Base-by-base conservation (phyloP, 2,329 filamentous ascomycete species). In the Hortaea werneckii region DNA sequence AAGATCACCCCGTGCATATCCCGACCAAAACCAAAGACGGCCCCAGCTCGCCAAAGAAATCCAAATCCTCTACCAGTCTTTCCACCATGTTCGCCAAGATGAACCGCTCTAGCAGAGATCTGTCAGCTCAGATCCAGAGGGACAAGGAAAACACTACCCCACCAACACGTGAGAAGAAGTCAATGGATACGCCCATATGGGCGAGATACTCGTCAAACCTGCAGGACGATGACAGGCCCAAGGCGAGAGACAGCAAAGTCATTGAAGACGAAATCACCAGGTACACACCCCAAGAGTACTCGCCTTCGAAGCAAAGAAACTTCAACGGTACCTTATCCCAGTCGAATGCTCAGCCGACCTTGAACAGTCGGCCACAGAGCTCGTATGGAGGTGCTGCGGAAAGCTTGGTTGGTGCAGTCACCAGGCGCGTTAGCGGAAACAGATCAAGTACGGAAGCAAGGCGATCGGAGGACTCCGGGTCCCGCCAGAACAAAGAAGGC, bases 141-240 rank as follows among this genome's bases (percentile, higher is more conserved):
- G 82, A 90, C 63, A 94, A 94, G 66, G 88, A 95, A 65, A 95
- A 95, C 62, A 76, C 75, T 44, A 82, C 77, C 29, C 86, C 85
- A 3, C 69, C 73, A 1, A 67, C 70, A 47, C 71, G 70, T 4
- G 61, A 69, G 9, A 58, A 65, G 6, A 61, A 64, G 11, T 66
- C 69, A 37, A 66, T 69, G 42, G 72, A 77, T 12, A 80, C 84
- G 1, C 87, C 89, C 26, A 88, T 90, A 46, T 95, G 86, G 73
- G 79, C 85, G 10, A 83, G 92, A 58, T 92, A 90, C 61, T 67
- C 74, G 46, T 51, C 10, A 37, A 45, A n/a, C 48, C 11, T 29
- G 13, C 40, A 49, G 40, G 13, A 28, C 27, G 13, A 20, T n/a
- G 13, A 43, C 30, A 32, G 40, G 37, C 45, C 46, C 13, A 40